Base-by-base conservation (phyloP, 345 rosid species). In the Pugionium cornutum region DNA sequence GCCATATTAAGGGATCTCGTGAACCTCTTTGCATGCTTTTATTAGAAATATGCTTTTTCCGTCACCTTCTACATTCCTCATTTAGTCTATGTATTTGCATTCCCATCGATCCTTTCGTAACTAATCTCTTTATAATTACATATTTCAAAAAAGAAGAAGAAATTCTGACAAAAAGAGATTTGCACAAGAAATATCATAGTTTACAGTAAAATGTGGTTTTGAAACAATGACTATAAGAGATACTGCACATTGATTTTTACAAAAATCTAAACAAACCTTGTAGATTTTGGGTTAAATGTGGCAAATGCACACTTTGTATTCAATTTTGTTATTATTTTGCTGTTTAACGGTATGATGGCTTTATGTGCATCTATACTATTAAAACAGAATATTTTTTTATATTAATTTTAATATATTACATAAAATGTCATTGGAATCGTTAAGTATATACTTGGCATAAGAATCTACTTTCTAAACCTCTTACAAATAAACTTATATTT, bases 21-120 rank as follows among this genome's bases (percentile, higher is more conserved):
- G 77, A 73, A 67, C 68, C 77, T 73, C 76, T 46, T 73, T 73
- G 63, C 60, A 53, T 67, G 73, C 77, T 60, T 73, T 73, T 60
- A 59, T 73, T 73, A 67, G 73, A 73, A 73, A 67, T 66, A 73
- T 67, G 73, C 77, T 73, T 61, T 73, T 67, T 36, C 68, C 64
- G 68, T 73, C 77, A 67, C 67, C 73, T 67, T 66, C 77, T 66
- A 51, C 52, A 18, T 59, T 59, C 62, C 77, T 52, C 49, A 37
- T 52, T 37, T 11, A 51, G 48, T 30, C 48, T 57, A 49, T 57
- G 9, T 64, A 40, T 33, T 36, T 35, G 33, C 29, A 43, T 61
- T 27, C 53, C 36, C 45, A 28, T 69, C 18, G 18, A 18, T 50
- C 10, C n/a, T 52, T 42, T 60, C 48, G 29, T 47, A 44, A 54